These are phyloP conservation scores for Ilyonectria mors-panacis DNA, from an alignment of 2,329 filamentous ascomycete genomes.

Conservation along the genomic window DNA sequence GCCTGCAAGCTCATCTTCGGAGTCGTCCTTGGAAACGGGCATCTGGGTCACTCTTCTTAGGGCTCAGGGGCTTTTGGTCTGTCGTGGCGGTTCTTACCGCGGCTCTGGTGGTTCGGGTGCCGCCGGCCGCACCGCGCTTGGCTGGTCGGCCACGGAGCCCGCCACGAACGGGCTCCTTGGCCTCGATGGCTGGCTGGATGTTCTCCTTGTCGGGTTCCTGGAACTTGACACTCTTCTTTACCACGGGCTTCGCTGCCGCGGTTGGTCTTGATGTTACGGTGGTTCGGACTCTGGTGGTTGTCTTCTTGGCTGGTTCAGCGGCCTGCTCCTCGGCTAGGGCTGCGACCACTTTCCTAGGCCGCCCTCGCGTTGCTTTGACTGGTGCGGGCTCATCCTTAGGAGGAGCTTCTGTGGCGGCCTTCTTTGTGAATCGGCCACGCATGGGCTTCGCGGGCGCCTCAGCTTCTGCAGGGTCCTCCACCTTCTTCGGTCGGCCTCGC, in stretches of 20 bases:
- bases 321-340: constrained; percentile 42
- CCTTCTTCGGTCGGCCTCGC: constrained; percentile 62
- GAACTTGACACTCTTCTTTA: constrained; percentile 75
- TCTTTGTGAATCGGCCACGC: constrained; percentile 49
- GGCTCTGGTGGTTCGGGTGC: constrained; percentile 53
- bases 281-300: constrained; percentile 48
- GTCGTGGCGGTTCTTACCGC: constrained; percentile 53
- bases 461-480: constrained; percentile 44
- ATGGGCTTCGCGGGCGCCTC: constrained; percentile 46
- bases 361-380: constrained; percentile 58
- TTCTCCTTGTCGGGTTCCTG: constrained; percentile 78
- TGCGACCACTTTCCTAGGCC: constrained; percentile 59
- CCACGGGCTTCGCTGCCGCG: constrained; percentile 57
- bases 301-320: constrained; percentile 53
- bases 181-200: constrained; percentile 59
- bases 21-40: constrained; percentile 62
- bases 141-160: constrained; percentile 61
- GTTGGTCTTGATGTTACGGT: constrained; percentile 51
- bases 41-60: constrained; percentile 76
- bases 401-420: constrained; percentile 43
- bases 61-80: constrained; percentile 70
- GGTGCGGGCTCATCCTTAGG: constrained; percentile 46
- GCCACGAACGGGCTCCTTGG: constrained; percentile 53
- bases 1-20: constrained; percentile 73
- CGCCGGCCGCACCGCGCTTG: constrained; percentile 55